Evolutionary conservation across 2,329 filamentous ascomycete genomes (phyloP).

Genomic region (Diaporthe vaccinii): DNA sequence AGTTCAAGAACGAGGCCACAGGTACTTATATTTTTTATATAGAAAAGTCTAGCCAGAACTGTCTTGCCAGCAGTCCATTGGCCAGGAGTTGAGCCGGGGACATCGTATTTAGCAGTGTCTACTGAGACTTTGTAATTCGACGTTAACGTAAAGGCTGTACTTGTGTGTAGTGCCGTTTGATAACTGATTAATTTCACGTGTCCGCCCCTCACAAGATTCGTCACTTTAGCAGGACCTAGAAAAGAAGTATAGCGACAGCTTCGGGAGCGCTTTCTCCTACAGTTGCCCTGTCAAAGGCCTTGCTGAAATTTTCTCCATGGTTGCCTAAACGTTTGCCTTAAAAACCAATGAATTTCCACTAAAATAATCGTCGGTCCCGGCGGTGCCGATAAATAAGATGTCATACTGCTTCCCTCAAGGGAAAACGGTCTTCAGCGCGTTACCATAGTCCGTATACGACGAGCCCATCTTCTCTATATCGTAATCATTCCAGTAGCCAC

Average conservation of each 20-base stretch:
- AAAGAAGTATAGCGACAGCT: not conserved
- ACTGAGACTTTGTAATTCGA: not conserved
- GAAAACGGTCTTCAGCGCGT: slow-evolving; percentile 15
- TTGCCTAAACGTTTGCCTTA: not conserved
- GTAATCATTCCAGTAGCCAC: slow-evolving; percentile 61
- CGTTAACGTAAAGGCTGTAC: not conserved
- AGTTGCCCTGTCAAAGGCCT: not conserved
- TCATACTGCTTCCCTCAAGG: not conserved
- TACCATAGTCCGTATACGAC: slow-evolving; percentile 17
- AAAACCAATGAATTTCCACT: not conserved
- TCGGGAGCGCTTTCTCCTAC: not conserved
- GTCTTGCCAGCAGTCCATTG: not conserved
- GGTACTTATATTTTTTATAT: not conserved
- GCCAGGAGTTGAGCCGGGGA: not conserved
- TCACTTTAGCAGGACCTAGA: not conserved
- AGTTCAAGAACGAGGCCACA: too few species aligned
- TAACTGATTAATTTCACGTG: not conserved
- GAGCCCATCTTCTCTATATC: slow-evolving; percentile 5
- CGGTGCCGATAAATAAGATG: not conserved
- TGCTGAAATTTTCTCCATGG: not conserved
- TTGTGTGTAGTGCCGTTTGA: not conserved
- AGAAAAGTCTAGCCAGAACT: not conserved
- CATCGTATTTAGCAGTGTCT: not conserved
- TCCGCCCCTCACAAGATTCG: not conserved
- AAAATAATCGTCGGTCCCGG: too few species aligned